A percentile compares a stretch with the other conserved stretches of the same genome.
Evolutionary conservation across 1,284 basidiomycete species (phyloP).

Genomic region (Rhodotorula glutinis): DNA sequence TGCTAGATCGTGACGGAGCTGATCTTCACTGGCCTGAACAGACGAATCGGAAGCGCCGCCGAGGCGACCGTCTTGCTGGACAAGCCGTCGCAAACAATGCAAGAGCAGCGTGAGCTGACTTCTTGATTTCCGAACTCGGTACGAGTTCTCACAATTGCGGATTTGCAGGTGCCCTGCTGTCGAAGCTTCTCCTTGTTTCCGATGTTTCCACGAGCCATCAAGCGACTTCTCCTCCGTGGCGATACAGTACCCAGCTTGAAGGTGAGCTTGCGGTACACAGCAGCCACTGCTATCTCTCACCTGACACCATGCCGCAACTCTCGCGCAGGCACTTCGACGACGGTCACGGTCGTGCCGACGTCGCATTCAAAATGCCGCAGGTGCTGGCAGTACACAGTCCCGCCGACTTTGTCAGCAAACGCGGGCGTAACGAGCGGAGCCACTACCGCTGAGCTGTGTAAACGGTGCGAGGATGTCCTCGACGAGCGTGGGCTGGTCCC

Average conservation of each 20-base stretch:
- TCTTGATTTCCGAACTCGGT: conserved; percentile 11
- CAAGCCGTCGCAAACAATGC: conserved; percentile 13
- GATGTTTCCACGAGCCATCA: conserved; percentile 53
- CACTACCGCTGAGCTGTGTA: neutral
- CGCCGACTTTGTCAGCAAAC: neutral
- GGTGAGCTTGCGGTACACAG: neutral
- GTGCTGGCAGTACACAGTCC: conserved; percentile 66
- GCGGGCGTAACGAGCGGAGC: neutral
- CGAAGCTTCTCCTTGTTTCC: conserved; percentile 74
- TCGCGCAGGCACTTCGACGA: conserved; percentile 51
- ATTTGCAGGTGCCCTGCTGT: conserved; percentile 59
- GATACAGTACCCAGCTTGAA: conserved; percentile 11
- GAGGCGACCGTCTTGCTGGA: conserved; percentile 64
- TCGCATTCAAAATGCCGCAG: conserved; percentile 64
- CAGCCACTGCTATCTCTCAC: no score
- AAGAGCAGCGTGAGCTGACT: conserved; percentile 39
- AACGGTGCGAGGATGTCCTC: conserved; percentile 10
- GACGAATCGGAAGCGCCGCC: conserved; percentile 65
- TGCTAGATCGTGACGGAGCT: neutral
- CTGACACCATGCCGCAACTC: neutral
- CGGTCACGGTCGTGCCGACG: conserved; percentile 55
- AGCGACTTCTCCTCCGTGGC: conserved; percentile 6
- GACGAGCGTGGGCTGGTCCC: conserved; percentile 6
- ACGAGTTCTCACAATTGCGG: conserved; percentile 11
- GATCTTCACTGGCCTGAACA: conserved; percentile 48